phyloP scores from a whole-genome alignment of 129 eudicot genomes.

The Lonicera japonica region DNA sequence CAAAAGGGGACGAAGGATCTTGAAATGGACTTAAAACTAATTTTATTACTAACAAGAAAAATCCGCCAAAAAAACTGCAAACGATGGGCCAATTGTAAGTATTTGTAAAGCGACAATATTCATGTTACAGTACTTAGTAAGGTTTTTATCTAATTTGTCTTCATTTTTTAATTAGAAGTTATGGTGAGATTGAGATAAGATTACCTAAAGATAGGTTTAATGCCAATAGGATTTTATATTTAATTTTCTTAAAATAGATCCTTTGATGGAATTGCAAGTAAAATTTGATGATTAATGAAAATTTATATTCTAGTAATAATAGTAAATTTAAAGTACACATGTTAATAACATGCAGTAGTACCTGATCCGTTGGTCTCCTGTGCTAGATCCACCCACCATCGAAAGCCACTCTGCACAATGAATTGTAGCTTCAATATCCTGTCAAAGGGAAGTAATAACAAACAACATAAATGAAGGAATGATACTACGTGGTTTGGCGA shows the following conservation, averaged over 20 bases:
- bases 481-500: conserved; percentile 7
- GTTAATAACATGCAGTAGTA: conserved; percentile 5
- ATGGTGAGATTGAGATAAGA: neutral
- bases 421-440: conserved; percentile 99
- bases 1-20: too few relatives aligned
- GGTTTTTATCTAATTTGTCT: neutral
- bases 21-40: too few relatives aligned
- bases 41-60: neutral
- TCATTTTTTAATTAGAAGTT: too few relatives aligned
- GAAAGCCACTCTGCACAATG: conserved; percentile 99
- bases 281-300: neutral
- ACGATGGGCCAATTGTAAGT: neutral
- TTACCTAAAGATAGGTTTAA: neutral
- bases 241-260: neutral
- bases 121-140: neutral
- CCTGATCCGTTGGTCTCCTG: conserved; percentile 91
- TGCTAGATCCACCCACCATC: conserved; percentile 99
- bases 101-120: neutral
- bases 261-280: neutral
- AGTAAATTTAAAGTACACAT: neutral
- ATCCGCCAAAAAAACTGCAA: neutral
- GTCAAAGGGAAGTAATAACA: conserved; percentile 47
- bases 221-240: neutral
- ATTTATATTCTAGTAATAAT: neutral
- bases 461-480: conserved; percentile 32